These are phyloP conservation scores for Gossypium longicalyx DNA, from an alignment of 345 rosid species.

Conservation along the genomic window DNA sequence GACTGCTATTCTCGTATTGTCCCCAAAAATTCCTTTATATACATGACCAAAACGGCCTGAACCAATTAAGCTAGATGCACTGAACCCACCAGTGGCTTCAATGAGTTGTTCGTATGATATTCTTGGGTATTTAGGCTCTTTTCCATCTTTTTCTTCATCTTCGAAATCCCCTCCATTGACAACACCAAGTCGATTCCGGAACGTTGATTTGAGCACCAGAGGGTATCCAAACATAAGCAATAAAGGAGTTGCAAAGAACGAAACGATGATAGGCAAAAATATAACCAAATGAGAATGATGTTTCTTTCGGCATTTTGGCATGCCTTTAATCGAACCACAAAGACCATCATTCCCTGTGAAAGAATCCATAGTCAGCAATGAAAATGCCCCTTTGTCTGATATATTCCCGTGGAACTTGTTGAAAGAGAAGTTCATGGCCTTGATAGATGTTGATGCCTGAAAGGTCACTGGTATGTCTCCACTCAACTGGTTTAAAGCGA, in stretches of 20 bases:
- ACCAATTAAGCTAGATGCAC: conserved; percentile 64
- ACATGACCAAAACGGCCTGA: conserved; percentile 84
- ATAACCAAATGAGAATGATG: conserved; percentile 34
- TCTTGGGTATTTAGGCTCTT: conserved; percentile 52
- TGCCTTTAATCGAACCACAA: conserved; percentile 72
- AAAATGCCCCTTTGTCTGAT: conserved; percentile 60
- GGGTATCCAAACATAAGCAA: conserved; percentile 48
- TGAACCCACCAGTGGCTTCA: conserved; percentile 78
- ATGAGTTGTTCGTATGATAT: conserved; percentile 63
- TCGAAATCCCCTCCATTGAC: conserved; percentile 35
- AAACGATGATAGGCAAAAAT: conserved; percentile 44
- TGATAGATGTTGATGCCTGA: conserved; percentile 58
- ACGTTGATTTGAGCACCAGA: conserved; percentile 39
- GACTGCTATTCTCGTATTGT: conserved; percentile 72
- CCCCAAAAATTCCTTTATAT: conserved; percentile 70
- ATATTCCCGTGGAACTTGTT: conserved; percentile 63
- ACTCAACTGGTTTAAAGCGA: conserved; percentile 55
- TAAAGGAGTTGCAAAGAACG: conserved; percentile 41
- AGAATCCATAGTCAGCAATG: conserved; percentile 51
- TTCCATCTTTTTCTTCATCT: conserved; percentile 47
- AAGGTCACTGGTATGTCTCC: conserved; percentile 62
- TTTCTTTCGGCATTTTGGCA: conserved; percentile 56
- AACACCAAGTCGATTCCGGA: conserved; percentile 27
- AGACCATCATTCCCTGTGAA: conserved; percentile 63
- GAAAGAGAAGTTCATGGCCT: conserved; percentile 65